Base-by-base conservation (phyloP, 2,329 filamentous ascomycete species). In the Colletotrichum truncatum region DNA sequence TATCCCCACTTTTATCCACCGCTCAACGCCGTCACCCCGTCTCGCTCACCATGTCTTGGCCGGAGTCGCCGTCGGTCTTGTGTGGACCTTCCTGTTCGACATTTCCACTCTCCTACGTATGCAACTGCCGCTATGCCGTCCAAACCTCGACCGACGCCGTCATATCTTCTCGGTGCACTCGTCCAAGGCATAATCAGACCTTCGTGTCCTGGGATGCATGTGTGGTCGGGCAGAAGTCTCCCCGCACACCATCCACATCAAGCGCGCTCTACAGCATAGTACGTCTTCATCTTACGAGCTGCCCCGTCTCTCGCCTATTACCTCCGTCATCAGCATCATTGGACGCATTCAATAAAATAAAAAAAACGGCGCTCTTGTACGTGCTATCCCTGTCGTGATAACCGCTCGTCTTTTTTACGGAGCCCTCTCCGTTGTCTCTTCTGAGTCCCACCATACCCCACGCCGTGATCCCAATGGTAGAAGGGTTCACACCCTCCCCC, bases 31-130 rank as follows among this genome's bases (percentile, higher is more conserved):
- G 62, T 62, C 34, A 38, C 57, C 62, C 62, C 62, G 48, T 49
- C 57, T 55, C 30, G 45, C 34, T 61, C 34, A 61, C 57, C 39
- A 52, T 49, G 56, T 53, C 55, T 61, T 60, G 46, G 55, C 61
- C 61, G 62, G 62, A 65, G 62, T 62, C 62, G 62, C 62, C 62
- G 62, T 62, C 62, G 62, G 62, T 62, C 49, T 55, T 56, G 62
- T 39, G 62, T 65, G 57, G 57, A 28, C 39, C 57, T 41, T 10
- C 6, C 41, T 55, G 48, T 49, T 61, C 30, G 38, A 49, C 56
- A 48, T 26, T 61, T 62, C 57, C 57, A 62, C 43, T 36, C 49
- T 49, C 55, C 32, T 30, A 38, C 62, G 57, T 41, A 54, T 56
- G 41, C 62, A 34, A 62, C 57, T 55, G 43, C 62, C 62, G 57